phyloP scores from a whole-genome alignment of 2,329 filamentous ascomycete species.

The Alternaria ventricosa region DNA sequence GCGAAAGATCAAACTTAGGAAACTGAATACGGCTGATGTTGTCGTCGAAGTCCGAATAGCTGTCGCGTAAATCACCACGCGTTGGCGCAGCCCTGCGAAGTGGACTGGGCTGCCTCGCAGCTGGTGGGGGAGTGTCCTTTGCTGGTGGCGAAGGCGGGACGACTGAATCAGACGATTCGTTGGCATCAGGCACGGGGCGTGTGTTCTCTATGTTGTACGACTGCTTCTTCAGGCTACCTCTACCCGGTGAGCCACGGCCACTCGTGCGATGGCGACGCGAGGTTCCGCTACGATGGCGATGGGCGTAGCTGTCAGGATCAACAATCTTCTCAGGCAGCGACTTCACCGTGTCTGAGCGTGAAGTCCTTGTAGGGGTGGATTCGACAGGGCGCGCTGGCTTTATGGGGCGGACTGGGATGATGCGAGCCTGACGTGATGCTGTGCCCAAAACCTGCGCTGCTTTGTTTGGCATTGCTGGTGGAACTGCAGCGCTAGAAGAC shows the following conservation, averaged over 20 bases:
- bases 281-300: constrained; percentile 4
- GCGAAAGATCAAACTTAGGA: constrained; percentile 24
- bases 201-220: constrained; percentile 6
- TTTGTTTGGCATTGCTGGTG: constrained; percentile 30
- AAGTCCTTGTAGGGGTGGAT: constrained; percentile 17
- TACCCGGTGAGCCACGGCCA: constrained; percentile 15
- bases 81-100: constrained; percentile 24
- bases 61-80: constrained; percentile 22
- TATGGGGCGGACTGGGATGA: constrained; percentile 21
- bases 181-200: neutral
- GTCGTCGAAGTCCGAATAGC: constrained; percentile 13
- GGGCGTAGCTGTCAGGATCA: constrained; percentile 17
- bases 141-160: constrained; percentile 51
- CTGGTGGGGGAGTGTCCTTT: constrained; percentile 50
- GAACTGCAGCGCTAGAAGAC: constrained; percentile 4
- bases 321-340: constrained; percentile 31
- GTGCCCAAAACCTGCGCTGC: constrained; percentile 47
- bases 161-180: constrained; percentile 15
- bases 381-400: constrained; percentile 15
- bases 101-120: constrained; percentile 18
- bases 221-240: constrained; percentile 7
- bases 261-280: constrained; percentile 1
- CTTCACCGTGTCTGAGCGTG: constrained; percentile 33
- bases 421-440: constrained; percentile 19
- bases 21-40: constrained; percentile 15